Conservation (phyloP, 306 rosid species). For the Canavalia gladiata region DNA sequence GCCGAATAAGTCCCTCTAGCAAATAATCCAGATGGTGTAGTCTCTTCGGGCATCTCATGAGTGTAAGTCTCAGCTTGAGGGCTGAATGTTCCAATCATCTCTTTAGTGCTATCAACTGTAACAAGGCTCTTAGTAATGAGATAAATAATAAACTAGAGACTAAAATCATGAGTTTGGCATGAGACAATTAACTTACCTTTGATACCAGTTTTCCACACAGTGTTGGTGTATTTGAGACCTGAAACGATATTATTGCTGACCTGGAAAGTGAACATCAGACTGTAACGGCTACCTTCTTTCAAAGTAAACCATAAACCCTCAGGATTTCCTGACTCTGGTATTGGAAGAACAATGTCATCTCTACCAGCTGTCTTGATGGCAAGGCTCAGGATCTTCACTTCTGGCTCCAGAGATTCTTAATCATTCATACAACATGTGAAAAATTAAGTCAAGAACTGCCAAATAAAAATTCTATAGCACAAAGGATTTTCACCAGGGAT, state of each 20-base stretch:
- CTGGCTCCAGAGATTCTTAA: conserved; percentile 87
- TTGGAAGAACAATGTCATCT: conserved; percentile 74
- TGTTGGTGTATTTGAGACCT: conserved; percentile 90
- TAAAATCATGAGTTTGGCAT: not conserved
- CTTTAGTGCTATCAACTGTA: conserved; percentile 82
- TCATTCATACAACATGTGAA: conserved; percentile 11
- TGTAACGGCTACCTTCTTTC: conserved; percentile 93
- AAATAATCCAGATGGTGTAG: conserved; percentile 88
- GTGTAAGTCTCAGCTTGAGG: conserved; percentile 86
- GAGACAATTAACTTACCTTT: conserved; percentile 58
- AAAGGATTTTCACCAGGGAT: not conserved
- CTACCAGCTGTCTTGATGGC: conserved; percentile 74
- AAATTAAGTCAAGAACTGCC: conserved; percentile 1
- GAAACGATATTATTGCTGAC: conserved; percentile 88
- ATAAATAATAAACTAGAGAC: not conserved
- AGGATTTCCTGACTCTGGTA: conserved; percentile 80
- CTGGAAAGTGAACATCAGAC: conserved; percentile 73
- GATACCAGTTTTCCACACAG: conserved; percentile 88
- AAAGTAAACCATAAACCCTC: conserved; percentile 86
- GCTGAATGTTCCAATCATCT: conserved; percentile 92
- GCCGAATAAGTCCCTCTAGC: conserved; percentile 92
- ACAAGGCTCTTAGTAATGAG: conserved; percentile 15
- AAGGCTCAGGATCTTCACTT: conserved; percentile 84
- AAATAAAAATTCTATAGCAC: not conserved
- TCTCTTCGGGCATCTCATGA: conserved; percentile 81